Conservation (phyloP, 2,329 filamentous ascomycete species). For the Paramyrothecium sp. region DNA sequence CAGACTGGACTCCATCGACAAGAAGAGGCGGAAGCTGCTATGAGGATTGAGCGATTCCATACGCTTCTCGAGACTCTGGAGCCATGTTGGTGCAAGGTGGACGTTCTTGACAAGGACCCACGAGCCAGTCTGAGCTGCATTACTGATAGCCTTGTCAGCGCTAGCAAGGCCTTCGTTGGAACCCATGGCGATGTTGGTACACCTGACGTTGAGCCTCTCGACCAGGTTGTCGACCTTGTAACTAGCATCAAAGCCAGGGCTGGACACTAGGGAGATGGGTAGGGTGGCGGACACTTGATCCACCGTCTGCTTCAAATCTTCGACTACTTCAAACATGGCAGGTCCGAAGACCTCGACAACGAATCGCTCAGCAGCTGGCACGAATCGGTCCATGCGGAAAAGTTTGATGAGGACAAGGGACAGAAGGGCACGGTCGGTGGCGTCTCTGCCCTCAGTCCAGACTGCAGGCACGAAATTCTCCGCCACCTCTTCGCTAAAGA, state of each 20-base stretch:
- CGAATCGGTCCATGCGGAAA: slow-evolving; percentile 92
- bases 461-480: slow-evolving; percentile 79
- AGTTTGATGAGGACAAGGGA: slow-evolving; percentile 91
- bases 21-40: slow-evolving; percentile 87
- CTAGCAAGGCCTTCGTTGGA: slow-evolving; percentile 91
- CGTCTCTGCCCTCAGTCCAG: slow-evolving; percentile 63
- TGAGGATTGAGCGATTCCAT: slow-evolving; percentile 95
- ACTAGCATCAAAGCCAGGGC: slow-evolving; percentile 94
- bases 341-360: slow-evolving; percentile 81
- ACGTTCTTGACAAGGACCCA: slow-evolving; percentile 99
- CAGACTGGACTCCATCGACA: slow-evolving; percentile 95
- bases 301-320: slow-evolving; percentile 83
- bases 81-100: slow-evolving; percentile 91
- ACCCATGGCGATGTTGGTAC: slow-evolving; percentile 98
- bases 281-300: slow-evolving; percentile 79
- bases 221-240: slow-evolving; percentile 98
- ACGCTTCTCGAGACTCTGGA: slow-evolving; percentile 95
- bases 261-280: slow-evolving; percentile 90
- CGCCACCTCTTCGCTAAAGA: slow-evolving; percentile 81
- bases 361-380: slow-evolving; percentile 90
- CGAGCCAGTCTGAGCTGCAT: slow-evolving; percentile 84
- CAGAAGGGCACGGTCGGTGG: slow-evolving; percentile 73
- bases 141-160: slow-evolving; percentile 92
- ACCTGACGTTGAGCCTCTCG: slow-evolving; percentile 75
- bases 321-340: slow-evolving; percentile 77